Evolutionary conservation across 352 stramenopile species (phyloP).

Genomic region (Bremia lactucae): DNA sequence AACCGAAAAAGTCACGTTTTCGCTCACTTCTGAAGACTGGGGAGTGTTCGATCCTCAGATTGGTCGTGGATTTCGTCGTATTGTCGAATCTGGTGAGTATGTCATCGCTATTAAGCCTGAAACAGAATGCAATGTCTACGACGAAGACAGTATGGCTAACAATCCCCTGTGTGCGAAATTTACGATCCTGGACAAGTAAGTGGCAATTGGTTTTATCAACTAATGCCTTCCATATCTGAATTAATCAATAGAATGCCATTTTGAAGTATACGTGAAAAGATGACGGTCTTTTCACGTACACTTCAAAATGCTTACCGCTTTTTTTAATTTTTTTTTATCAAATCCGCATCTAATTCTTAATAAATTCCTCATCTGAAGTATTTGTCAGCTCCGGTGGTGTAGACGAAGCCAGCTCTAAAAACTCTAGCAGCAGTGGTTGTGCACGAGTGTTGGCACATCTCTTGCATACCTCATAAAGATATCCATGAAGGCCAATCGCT

Average conservation of each 20-base stretch:
- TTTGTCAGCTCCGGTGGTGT: conserved; percentile 2
- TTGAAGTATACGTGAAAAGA: too few relatives aligned
- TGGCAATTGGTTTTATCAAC: too few relatives aligned
- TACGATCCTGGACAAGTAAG: conserved; percentile 22
- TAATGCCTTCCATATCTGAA: too few relatives aligned
- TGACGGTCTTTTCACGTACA: too few relatives aligned
- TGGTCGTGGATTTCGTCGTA: conserved; percentile 33
- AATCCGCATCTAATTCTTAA: conserved; percentile 2
- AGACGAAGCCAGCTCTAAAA: conserved; percentile 36
- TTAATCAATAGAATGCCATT: too few relatives aligned
- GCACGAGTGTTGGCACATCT: conserved; percentile 60
- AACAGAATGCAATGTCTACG: conserved; percentile 63
- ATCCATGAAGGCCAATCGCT: conserved; percentile 53
- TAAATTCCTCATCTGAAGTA: conserved; percentile 2
- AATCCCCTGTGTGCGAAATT: conserved; percentile 40
- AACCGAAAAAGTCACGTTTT: conserved; percentile 26
- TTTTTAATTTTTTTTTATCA: conserved; percentile 8
- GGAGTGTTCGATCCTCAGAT: conserved; percentile 51
- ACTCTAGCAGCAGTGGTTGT: conserved; percentile 50
- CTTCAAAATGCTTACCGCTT: neutral
- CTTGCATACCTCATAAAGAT: conserved; percentile 66
- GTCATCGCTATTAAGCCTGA: conserved; percentile 55
- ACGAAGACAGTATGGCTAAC: conserved; percentile 7
- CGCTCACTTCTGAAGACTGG: conserved; percentile 40
- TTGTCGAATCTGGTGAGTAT: conserved; percentile 55